Evolutionary conservation across 805 yeast species (phyloP), one percentile per base, ranked within the genome.

Genomic region (Middelhovenomyces tepae): DNA sequence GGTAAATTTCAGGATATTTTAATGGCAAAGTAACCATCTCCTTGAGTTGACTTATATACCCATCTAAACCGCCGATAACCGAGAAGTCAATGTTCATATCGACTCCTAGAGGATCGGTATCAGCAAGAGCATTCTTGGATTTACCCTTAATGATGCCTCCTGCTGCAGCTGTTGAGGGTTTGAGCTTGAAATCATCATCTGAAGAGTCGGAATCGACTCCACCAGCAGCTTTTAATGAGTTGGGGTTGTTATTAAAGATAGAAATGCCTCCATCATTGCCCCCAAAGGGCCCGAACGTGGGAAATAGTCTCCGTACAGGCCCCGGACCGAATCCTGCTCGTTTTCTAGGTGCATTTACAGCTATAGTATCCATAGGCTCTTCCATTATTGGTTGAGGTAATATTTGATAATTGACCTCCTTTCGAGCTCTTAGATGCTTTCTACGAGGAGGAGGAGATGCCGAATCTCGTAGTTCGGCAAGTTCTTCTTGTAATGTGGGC

Each of bases 201-300:
- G 69, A 59, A 22, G 67, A 66, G 39, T 67, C 67, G 10, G 68
- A 60, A 31, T 62, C 72, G 8, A 21, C 27, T 3, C 51, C 56
- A 11, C 48, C 53, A 16, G 47, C 48, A 3, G 46, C 44, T 18
- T 32, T 29, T 27, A 30, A 36, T 1, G 71, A 70, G 4, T 83
- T 75, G 16, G 67, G 63, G 37, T 74, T 73, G 29, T 71, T 69
- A 4, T 91, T 87, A 56, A 86, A 85, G 19, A 89, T 61, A 0
- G 95, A 79, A 5, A 77, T n/a, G n/a, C n/a, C 70, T 1, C 85
- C 94, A 52, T 89, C 96, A 40, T 89, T 78, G 15, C 98, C 98
- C 18, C 98, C 98, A 64, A 89, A 89, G 1, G 98, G 98, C 0
- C 98, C 98, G 10, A 86, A 85, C 0, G 95, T 89, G 5, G 95